Percentiles rank a stretch among this genome's conserved stretches.
These are phyloP conservation scores for Groenewaldozyma auringiensis DNA, from an alignment of 1,139 yeast species.

Conservation along the genomic window DNA sequence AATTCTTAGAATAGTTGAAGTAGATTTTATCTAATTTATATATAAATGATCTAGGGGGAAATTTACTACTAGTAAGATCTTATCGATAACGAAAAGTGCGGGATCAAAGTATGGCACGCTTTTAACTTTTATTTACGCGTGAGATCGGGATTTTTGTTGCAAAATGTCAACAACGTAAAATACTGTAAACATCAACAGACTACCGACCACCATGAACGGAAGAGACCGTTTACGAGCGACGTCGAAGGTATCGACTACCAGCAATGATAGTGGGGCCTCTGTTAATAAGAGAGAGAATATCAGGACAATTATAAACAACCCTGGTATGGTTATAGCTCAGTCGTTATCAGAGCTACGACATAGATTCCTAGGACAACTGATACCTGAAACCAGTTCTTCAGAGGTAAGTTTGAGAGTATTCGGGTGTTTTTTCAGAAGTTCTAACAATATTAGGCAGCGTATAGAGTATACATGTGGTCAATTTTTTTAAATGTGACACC, in stretches of 20 bases:
- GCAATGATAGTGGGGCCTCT: constrained; percentile 1
- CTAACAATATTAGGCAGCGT: constrained; percentile 41
- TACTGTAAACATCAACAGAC: background rate
- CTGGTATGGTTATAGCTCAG: constrained; percentile 57
- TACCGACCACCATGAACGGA: background rate
- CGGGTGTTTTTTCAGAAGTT: no score
- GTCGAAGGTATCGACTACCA: background rate
- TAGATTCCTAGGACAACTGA: constrained; percentile 63
- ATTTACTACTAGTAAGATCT: no score
- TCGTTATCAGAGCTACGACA: constrained; percentile 75
- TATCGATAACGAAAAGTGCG: no score
- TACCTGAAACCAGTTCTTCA: constrained; percentile 34
- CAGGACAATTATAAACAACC: constrained; percentile 53
- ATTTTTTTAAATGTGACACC: constrained; percentile 62
- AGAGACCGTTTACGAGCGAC: background rate
- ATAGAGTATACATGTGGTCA: constrained; percentile 76
- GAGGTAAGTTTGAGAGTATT: constrained; percentile 17
- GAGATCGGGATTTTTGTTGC: no score
- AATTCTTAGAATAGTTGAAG: no score
- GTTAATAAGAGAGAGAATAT: constrained; percentile 49
- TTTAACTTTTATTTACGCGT: no score
- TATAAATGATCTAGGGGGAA: no score
- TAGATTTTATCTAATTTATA: no score
- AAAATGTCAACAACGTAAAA: no score
- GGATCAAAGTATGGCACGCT: no score